Evolutionary conservation across 768 basidiomycete genomes (phyloP).

Genomic region (Piloderma croceum): DNA sequence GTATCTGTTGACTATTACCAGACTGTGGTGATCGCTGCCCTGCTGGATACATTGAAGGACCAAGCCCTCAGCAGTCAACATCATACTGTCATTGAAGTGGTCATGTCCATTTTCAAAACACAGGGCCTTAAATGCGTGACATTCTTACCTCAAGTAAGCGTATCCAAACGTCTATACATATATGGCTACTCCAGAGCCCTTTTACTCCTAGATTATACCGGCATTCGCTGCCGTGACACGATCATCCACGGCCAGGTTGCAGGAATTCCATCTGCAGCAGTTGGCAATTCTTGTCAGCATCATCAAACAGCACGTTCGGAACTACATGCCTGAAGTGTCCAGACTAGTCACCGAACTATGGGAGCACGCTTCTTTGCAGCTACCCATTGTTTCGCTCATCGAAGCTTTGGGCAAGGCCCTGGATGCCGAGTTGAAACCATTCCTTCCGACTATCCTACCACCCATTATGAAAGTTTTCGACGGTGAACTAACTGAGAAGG

Average conservation of each 20-base stretch:
- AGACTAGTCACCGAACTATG: conserved; percentile 84
- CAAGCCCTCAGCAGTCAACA: conserved; percentile 81
- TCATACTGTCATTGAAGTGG: conserved; percentile 91
- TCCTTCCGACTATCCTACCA: conserved; percentile 85
- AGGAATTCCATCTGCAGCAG: conserved; percentile 93
- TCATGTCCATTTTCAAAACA: conserved; percentile 99
- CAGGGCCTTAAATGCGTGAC: conserved; percentile 95
- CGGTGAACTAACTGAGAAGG: conserved; percentile 77
- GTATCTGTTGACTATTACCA: conserved; percentile 96
- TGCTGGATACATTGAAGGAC: conserved; percentile 85
- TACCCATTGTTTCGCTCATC: conserved; percentile 87
- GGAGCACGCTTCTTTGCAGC: conserved; percentile 77
- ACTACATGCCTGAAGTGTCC: conserved; percentile 84
- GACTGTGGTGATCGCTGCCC: conserved; percentile 85
- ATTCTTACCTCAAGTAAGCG: conserved; percentile 92
- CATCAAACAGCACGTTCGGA: conserved; percentile 95
- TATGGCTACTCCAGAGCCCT: too few relatives aligned
- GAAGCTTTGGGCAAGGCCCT: conserved; percentile 91
- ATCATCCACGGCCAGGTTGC: conserved; percentile 71
- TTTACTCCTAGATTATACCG: conserved; percentile 80
- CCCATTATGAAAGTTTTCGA: conserved; percentile 88
- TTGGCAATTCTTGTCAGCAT: conserved; percentile 92
- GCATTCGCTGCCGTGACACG: conserved; percentile 89
- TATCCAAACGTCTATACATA: too few relatives aligned
- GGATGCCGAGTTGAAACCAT: conserved; percentile 96